Evolutionary conservation across 352 stramenopile genomes (phyloP).

Genomic region (Peronospora destructor): DNA sequence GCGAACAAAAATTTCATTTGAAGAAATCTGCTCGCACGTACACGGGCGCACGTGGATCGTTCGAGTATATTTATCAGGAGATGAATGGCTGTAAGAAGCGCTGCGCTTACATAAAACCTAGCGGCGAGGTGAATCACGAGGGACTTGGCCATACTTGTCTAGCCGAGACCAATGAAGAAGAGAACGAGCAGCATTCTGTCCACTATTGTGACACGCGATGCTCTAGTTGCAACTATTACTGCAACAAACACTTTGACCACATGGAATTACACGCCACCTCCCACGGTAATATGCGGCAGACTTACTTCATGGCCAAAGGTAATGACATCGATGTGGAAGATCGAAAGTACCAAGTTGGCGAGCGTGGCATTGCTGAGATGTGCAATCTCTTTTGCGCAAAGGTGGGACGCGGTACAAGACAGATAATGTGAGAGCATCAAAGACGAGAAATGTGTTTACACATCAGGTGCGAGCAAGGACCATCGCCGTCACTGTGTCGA

Average conservation of each 20-base stretch:
- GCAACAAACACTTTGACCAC: slow-evolving; percentile 47
- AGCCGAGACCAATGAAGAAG: slow-evolving; percentile 4
- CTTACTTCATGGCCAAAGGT: slow-evolving; percentile 48
- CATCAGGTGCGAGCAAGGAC: slow-evolving; percentile 10
- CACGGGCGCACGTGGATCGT: slow-evolving; percentile 32
- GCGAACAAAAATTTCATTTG: slow-evolving; percentile 49
- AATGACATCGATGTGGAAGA: slow-evolving; percentile 43
- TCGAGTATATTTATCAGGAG: slow-evolving; percentile 57
- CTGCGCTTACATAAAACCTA: slow-evolving; percentile 29
- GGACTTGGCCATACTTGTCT: slow-evolving; percentile 36
- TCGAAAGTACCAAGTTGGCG: slow-evolving; percentile 31
- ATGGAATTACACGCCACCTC: slow-evolving; percentile 40
- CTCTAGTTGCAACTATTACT: slow-evolving; percentile 59
- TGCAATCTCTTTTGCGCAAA: slow-evolving; percentile 38
- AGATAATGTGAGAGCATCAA: slow-evolving; percentile 8
- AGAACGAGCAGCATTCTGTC: slow-evolving; percentile 9
- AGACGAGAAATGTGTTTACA: slow-evolving; percentile 23
- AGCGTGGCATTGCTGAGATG: slow-evolving; percentile 36
- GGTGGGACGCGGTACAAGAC: slow-evolving; percentile 32
- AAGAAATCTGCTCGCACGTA: slow-evolving; percentile 49
- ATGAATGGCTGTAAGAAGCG: slow-evolving; percentile 64
- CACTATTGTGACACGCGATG: slow-evolving; percentile 55
- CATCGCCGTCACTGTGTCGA: slow-evolving; percentile 31
- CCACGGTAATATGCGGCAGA: slow-evolving; percentile 67
- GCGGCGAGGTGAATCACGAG: slow-evolving; percentile 30